These are phyloP conservation scores for Russula ochroleuca DNA, from an alignment of 768 basidiomycete species.

Conservation along the genomic window DNA sequence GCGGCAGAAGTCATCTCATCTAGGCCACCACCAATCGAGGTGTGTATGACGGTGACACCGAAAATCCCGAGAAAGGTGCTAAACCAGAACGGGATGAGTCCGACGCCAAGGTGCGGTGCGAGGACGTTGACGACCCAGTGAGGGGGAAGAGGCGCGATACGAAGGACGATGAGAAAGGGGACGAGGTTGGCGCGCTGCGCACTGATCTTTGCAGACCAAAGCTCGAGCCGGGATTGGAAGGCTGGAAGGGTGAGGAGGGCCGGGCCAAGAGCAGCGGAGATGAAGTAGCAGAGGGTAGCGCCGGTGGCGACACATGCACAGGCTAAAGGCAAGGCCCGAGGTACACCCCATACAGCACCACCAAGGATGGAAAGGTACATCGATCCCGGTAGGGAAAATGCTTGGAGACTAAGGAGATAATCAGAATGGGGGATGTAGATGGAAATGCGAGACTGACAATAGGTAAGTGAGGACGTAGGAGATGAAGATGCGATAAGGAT, in stretches of 20 bases:
- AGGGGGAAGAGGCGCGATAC: slow-evolving; percentile 90
- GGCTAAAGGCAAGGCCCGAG: slow-evolving; percentile 80
- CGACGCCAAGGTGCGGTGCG: slow-evolving; percentile 89
- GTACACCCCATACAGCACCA: slow-evolving; percentile 92
- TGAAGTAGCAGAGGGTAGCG: slow-evolving; percentile 86
- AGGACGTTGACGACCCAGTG: slow-evolving; percentile 96
- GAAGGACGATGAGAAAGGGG: slow-evolving; percentile 89
- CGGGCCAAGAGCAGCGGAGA: slow-evolving; percentile 88
- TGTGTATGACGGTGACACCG: slow-evolving; percentile 90
- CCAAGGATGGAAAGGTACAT: slow-evolving; percentile 98
- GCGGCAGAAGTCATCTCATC: slow-evolving; percentile 93
- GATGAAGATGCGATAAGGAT: slow-evolving; percentile 77
- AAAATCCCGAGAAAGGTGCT: slow-evolving; percentile 88
- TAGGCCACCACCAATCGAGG: slow-evolving; percentile 87
- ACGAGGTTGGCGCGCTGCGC: slow-evolving; percentile 80
- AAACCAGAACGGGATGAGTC: slow-evolving; percentile 80
- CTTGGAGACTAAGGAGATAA: slow-evolving; percentile 69
- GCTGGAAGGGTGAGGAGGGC: slow-evolving; percentile 83
- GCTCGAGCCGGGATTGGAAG: slow-evolving; percentile 78
- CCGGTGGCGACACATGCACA: slow-evolving; percentile 91
- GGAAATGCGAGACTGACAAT: slow-evolving; percentile 59
- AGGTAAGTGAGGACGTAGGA: slow-evolving; percentile 89
- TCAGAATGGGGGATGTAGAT: slow-evolving; percentile 15
- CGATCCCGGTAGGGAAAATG: slow-evolving; percentile 92
- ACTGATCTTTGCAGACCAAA: slow-evolving; percentile 74